A percentile compares a stretch with the other conserved stretches of the same genome.
Conservation (phyloP, 1,284 basidiomycete species). For the Cutaneotrichosporon spelunceum region DNA sequence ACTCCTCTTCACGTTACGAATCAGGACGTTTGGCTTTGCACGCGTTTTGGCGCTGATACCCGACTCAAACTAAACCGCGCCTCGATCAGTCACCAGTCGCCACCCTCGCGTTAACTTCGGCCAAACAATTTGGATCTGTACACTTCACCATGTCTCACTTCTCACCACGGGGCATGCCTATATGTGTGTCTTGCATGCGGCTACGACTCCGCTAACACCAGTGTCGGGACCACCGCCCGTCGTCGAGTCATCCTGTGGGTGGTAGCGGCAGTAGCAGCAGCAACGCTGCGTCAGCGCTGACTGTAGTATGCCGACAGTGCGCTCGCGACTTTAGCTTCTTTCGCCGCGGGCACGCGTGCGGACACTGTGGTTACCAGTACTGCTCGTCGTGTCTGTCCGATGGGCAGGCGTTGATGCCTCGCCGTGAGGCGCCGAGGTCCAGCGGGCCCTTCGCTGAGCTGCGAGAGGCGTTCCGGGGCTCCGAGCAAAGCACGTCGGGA, state of each 20-base stretch:
- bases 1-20: neutral
- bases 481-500: constrained; percentile 30
- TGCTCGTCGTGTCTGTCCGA: constrained; percentile 45
- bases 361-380: constrained; percentile 51
- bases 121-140: neutral
- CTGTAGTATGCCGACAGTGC: constrained; percentile 46
- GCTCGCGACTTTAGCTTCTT: constrained; percentile 47
- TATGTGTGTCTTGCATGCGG: constrained; percentile 35
- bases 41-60: neutral
- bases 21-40: neutral
- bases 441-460: constrained; percentile 26
- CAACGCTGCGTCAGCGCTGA: neutral
- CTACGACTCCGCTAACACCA: constrained; percentile 17
- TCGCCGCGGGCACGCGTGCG: constrained; percentile 43
- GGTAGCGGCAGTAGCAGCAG: too few relatives aligned
- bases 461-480: constrained; percentile 29
- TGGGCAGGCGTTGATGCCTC: constrained; percentile 50
- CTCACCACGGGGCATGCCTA: constrained; percentile 31
- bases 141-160: constrained; percentile 10
- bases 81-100: neutral
- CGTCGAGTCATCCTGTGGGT: constrained; percentile 43
- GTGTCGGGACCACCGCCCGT: constrained; percentile 51
- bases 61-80: neutral
- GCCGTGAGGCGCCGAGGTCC: constrained; percentile 19
- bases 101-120: neutral